Evolutionary conservation across 352 stramenopile genomes (phyloP).

Genomic region (Thalassiosira exigua): DNA sequence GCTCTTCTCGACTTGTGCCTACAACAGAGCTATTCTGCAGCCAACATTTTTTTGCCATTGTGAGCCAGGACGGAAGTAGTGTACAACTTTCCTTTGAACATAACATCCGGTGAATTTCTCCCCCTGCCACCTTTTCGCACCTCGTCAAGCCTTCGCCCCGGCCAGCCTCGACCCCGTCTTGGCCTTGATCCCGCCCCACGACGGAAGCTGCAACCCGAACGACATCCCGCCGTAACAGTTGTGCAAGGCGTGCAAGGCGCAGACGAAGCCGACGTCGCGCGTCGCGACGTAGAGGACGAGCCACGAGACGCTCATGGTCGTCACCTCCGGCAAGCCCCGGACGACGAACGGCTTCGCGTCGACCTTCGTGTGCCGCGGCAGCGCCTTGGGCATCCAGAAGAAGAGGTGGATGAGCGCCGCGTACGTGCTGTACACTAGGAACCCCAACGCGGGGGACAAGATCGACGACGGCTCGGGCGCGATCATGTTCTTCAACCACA

Average conservation of each 20-base stretch:
- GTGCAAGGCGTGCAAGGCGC: background rate
- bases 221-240: background rate
- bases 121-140: no score
- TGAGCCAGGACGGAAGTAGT: no score
- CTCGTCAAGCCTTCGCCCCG: no score
- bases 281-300: background rate
- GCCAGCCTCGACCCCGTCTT: no score
- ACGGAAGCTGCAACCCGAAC: background rate
- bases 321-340: background rate
- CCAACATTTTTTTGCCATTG: no score
- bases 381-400: constrained; percentile 1
- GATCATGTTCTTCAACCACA: constrained; percentile 4
- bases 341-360: background rate
- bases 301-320: background rate
- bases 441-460: background rate
- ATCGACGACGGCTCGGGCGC: background rate
- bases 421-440: background rate
- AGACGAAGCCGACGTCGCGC: background rate
- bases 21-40: no score
- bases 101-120: no score
- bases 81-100: no score
- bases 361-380: background rate
- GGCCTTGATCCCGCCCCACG: no score
- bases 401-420: background rate
- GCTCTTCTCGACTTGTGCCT: no score